phyloP scores from a whole-genome alignment of 1,139 yeast species.

The Saccharomyces uvarum region DNA sequence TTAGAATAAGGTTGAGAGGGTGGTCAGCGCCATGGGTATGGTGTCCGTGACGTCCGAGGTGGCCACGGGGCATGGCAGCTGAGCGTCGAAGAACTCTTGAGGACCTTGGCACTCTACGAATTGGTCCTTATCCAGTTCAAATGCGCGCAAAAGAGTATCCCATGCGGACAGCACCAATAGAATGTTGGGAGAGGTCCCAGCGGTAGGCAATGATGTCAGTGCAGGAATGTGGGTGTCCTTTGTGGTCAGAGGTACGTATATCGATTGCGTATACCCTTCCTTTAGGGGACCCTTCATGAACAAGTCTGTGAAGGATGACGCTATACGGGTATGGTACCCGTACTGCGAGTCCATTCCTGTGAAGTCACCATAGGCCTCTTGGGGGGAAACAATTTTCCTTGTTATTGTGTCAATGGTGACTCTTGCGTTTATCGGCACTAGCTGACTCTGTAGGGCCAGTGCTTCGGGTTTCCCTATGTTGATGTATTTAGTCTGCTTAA shows the following conservation, averaged over 20 bases:
- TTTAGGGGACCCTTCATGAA: constrained; percentile 63
- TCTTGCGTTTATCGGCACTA: constrained; percentile 69
- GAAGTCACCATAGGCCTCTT: constrained; percentile 56
- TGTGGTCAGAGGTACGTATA: constrained; percentile 34
- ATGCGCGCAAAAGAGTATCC: constrained; percentile 47
- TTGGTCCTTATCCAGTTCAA: constrained; percentile 40
- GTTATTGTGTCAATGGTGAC: constrained; percentile 69
- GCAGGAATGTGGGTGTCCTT: not conserved
- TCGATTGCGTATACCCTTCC: constrained; percentile 63
- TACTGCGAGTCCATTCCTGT: constrained; percentile 54
- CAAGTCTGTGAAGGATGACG: constrained; percentile 50
- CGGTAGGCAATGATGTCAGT: not conserved
- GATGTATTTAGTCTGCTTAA: constrained; percentile 59
- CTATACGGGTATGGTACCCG: constrained; percentile 72
- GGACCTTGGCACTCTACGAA: constrained; percentile 38
- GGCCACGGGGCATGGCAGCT: constrained; percentile 25
- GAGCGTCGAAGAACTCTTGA: constrained; percentile 63
- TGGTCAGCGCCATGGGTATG: constrained; percentile 25
- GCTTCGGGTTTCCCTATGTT: constrained; percentile 60
- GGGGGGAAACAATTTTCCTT: constrained; percentile 60
- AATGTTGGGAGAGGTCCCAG: constrained; percentile 5
- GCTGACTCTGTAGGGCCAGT: constrained; percentile 50
- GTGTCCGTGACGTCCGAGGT: not conserved
- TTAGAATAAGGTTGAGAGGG: constrained; percentile 1
- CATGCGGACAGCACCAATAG: constrained; percentile 59